Percentiles rank a stretch among this genome's conserved stretches.
These are phyloP conservation scores for Sphaerulina vaccinii DNA, from an alignment of 2,329 filamentous ascomycete species.

Conservation along the genomic window DNA sequence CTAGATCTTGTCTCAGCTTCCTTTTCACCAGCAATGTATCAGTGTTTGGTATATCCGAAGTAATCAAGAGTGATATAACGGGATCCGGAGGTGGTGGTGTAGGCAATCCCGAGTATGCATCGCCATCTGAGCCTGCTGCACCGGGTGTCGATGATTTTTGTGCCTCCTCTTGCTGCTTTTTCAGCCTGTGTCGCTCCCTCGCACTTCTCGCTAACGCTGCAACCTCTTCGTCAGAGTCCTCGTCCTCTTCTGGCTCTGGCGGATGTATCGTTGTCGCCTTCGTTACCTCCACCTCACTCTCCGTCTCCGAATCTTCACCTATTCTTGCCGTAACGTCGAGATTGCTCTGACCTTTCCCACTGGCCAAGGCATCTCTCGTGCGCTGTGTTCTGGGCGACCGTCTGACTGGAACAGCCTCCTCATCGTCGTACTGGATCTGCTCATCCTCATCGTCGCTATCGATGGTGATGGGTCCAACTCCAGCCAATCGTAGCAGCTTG, in stretches of 20 bases:
- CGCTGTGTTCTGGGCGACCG: slow-evolving; percentile 18
- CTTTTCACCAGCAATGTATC: slow-evolving; percentile 63
- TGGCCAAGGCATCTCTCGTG: slow-evolving; percentile 16
- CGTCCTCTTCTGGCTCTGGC: slow-evolving; percentile 30
- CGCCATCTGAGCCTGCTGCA: slow-evolving; percentile 9
- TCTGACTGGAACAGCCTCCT: slow-evolving; percentile 13
- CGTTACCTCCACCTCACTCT: slow-evolving; percentile 23
- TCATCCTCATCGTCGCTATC: slow-evolving; percentile 21
- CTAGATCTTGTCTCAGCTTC: slow-evolving; percentile 65
- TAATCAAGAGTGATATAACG: slow-evolving; percentile 64
- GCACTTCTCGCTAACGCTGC: slow-evolving; percentile 44
- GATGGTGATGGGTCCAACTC: slow-evolving; percentile 14
- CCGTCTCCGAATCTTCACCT: slow-evolving; percentile 16
- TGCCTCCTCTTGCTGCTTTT: slow-evolving; percentile 10
- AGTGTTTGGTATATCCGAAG: slow-evolving; percentile 62
- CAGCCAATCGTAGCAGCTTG: slow-evolving; percentile 24
- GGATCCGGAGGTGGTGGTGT: slow-evolving; percentile 44
- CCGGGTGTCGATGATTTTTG: slow-evolving; percentile 16
- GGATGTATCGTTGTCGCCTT: neutral
- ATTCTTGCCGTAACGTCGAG: neutral
- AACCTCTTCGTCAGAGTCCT: slow-evolving; percentile 44
- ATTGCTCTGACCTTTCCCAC: slow-evolving; percentile 6
- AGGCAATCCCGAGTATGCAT: slow-evolving; percentile 7
- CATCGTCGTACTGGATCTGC: slow-evolving; percentile 7
- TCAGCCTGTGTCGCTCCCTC: slow-evolving; percentile 35